Evolutionary conservation across 306 rosid species (phyloP), one percentile per base, ranked within the genome.

Genomic region (Acacia crassicarpa): DNA sequence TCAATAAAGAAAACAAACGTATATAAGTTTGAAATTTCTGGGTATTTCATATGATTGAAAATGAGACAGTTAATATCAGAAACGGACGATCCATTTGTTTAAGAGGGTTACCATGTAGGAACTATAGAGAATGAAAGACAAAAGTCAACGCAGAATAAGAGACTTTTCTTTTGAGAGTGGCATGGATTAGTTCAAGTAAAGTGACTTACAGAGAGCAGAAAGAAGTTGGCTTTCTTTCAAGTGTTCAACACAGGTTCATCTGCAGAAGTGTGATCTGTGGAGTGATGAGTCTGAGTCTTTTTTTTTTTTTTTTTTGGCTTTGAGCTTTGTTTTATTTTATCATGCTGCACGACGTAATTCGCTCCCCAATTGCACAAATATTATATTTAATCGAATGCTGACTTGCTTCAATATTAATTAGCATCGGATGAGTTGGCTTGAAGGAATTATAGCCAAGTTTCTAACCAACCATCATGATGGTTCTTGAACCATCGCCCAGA

Each of bases 161-260:
- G 72, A 20, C 51, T 20, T 3, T 19, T 41, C 12, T 3, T 38
- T 38, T 22, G 17, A 80, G 14, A 27, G 40, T 35, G 75, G 38
- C 84, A 78, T 66, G 30, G 23, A 40, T 10, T 22, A 10, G 3
- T 40, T 40, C 16, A 40, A 40, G 22, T 48, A 45, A 75, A 61
- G 41, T 9, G 27, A 77, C 86, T 83, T 72, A 83, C 79, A 40
- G 58, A 83, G 23, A 78, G 11, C 19, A 33, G 81, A 62, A 77
- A 41, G 61, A 80, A 4, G 78, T 19, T 68, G 75, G 23, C 32
- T 6, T 61, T 74, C 76, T 61, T 62, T 23, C 74, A 75, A 33
- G 48, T 9, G 44, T 51, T 51, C 41, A 6, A 22, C 14, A 33
- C 67, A 56, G 74, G 15, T 74, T 54, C 84, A 20, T 70, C 33